Evolutionary conservation across 2,329 filamentous ascomycete genomes (phyloP).

Genomic region (Tolypocladium paradoxum): DNA sequence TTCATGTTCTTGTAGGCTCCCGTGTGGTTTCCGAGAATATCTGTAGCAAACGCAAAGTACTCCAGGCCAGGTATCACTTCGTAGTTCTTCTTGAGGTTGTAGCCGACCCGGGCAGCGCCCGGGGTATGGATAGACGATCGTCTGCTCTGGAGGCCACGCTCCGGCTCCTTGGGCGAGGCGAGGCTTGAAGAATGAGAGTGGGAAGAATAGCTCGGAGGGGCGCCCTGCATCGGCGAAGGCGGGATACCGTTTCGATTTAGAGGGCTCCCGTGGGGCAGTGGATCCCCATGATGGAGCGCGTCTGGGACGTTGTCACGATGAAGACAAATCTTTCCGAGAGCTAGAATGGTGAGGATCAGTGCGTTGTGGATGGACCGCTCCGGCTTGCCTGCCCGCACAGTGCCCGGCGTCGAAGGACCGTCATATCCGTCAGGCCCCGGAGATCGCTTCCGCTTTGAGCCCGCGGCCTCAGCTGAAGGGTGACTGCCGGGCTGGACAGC

Average conservation of each 20-base stretch:
- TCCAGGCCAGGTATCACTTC: constrained; percentile 82
- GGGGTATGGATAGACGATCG: constrained; percentile 40
- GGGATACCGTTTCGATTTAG: constrained; percentile 38
- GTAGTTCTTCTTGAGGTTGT: constrained; percentile 46
- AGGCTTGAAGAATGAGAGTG: constrained; percentile 39
- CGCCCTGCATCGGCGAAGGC: constrained; percentile 43
- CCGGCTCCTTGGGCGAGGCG: constrained; percentile 41
- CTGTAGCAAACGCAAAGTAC: constrained; percentile 77
- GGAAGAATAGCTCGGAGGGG: constrained; percentile 34
- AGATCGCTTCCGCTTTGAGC: constrained; percentile 47
- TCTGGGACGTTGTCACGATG: constrained; percentile 45
- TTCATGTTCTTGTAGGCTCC: constrained; percentile 71
- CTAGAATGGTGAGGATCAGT: constrained; percentile 71
- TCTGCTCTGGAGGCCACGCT: constrained; percentile 33
- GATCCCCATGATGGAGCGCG: constrained; percentile 32
- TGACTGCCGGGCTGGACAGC: constrained; percentile 17
- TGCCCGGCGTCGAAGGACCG: constrained; percentile 16
- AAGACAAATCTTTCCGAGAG: constrained; percentile 72
- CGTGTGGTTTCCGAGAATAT: constrained; percentile 73
- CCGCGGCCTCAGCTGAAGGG: constrained; percentile 15
- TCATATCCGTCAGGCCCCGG: constrained; percentile 27
- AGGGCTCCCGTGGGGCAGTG: constrained; percentile 22
- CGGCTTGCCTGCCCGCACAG: constrained; percentile 35
- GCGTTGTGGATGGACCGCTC: constrained; percentile 67
- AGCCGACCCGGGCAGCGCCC: constrained; percentile 14